A percentile compares a stretch with the other conserved stretches of the same genome.
Conservation (phyloP, 208 protist species). For the Trypanosoma boissoni region DNA sequence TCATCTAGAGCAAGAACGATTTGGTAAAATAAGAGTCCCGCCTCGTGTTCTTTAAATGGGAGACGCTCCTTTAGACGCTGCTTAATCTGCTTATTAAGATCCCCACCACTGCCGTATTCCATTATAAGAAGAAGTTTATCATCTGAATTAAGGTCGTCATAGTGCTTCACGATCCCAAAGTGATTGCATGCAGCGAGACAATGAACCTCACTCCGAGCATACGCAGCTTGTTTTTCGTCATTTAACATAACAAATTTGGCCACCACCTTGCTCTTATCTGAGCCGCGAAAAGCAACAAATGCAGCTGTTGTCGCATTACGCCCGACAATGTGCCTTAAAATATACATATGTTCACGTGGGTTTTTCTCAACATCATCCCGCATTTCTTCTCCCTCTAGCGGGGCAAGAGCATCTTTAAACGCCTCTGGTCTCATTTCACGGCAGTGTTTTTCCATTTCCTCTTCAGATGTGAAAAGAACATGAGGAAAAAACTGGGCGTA, state of each 20-base stretch:
- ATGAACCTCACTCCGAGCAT: constrained; percentile 83
- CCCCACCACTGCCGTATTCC: constrained; percentile 87
- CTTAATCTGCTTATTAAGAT: constrained; percentile 87
- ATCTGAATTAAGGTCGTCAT: constrained; percentile 71
- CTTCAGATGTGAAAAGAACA: constrained; percentile 66
- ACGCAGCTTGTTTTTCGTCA: constrained; percentile 79
- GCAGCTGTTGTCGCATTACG: constrained; percentile 82
- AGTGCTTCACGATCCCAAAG: constrained; percentile 89
- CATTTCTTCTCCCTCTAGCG: constrained; percentile 68
- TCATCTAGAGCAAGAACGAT: constrained; percentile 84
- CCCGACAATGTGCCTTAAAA: constrained; percentile 70
- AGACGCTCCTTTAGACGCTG: constrained; percentile 67
- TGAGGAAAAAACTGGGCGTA: constrained; percentile 82
- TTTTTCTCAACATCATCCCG: constrained; percentile 42
- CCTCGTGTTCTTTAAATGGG: constrained; percentile 83
- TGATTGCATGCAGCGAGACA: constrained; percentile 86
- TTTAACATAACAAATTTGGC: constrained; percentile 86
- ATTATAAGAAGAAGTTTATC: constrained; percentile 87
- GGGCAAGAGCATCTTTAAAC: constrained; percentile 28
- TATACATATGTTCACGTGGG: constrained; percentile 81
- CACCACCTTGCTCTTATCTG: constrained; percentile 59
- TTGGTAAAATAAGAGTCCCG: constrained; percentile 82
- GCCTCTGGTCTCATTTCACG: constrained; percentile 37
- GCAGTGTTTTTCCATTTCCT: constrained; percentile 64
- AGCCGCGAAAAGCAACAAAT: constrained; percentile 76